Evolutionary conservation across 345 rosid species (phyloP), one percentile per base, ranked within the genome.

Genomic region (Firmiana major): DNA sequence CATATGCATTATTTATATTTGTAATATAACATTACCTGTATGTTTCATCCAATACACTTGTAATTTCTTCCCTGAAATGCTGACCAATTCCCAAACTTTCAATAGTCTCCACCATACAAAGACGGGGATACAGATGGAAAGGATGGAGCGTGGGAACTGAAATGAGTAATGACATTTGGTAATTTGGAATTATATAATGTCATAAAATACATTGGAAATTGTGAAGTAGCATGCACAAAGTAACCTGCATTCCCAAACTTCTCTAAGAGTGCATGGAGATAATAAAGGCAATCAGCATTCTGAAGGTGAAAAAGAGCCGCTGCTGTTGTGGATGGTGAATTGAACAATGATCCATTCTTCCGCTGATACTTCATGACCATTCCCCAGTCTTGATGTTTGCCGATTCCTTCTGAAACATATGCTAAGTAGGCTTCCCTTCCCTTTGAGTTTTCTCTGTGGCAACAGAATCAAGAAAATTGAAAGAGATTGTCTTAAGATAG

Each of bases 291-390:
- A 5, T 81, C 82, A 68, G 83, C 82, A 77, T 91, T 84, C 31
- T 83, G 84, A 72, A 86, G 81, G 76, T 85, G 88, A 57, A 78
- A 78, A 80, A 87, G 81, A 63, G 95, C 92, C 64, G 92, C 93
- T 49, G 98, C 98, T 64, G 98, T 90, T 80, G 97, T 69, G 21
- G 98, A 88, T 69, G 98, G 98, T 75, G 97, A 94, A 83, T 94
- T 86, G 74, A 88, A 94, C 78, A 94, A 66, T 3, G 97, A 94
- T 0, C 98, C 98, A 22, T 93, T 87, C 81, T 81, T 87, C 71
- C 90, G 85, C 79, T 93, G 94, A 82, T 88, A 88, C 74, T 88
- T 91, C 83, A 84, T 84, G 59, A 88, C 80, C 86, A 78, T 79
- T 80, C 86, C 89, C 97, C 94, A 90, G 73, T 91, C 87, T 69